Evolutionary conservation across 257 asterid genomes (phyloP), one percentile per base, ranked within the genome.

Genomic region (Solanum neorickii): DNA sequence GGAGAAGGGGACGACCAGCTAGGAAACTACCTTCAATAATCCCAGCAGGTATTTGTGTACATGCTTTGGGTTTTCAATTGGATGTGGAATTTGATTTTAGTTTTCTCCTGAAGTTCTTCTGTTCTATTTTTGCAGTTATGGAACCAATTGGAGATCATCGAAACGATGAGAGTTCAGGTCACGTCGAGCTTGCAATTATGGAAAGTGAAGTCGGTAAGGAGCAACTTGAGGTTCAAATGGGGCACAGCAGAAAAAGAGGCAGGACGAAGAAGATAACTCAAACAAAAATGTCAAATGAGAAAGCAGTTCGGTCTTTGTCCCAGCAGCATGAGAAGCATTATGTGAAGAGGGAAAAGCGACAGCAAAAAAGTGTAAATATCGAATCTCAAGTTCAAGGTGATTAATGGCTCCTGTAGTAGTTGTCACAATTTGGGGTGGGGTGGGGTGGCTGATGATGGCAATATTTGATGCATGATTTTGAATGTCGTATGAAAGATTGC

Each of bases 1-100:
- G 83, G 86, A 91, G 72, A 90, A 91, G 93, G 83, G 98, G 95
- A 35, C 92, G 98, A 86, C 97, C 96, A 66, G 88, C 86, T 42
- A 92, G 47, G 88, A 60, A 37, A 46, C 47, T n/a, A 29, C 41
- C 12, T 3, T 89, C 83, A 31, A 87, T 83, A 25, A 86, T 80
- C 88, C 87, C 83, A 77, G 44, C 90, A 89, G 96, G 99, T 93
- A 82, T 76, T 21, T 68, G 3, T 56, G 9, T 49, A 65, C 12
- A 33, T 68, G 29, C 31, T 47, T 39, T 80, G 66, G 35, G 82
- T 59, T 31, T 6, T 72, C 25, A 11, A 9, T 88, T 84, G 87
- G 9, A 29, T 21, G 72, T 18, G 86, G 23, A 86, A 72, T 75
- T 44, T 41, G 31, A 59, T 86, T 87, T 83, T 86, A 86, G 35